Evolutionary conservation across 2,329 filamentous ascomycete species (phyloP), one percentile per base, ranked within the genome.

Genomic region (Herpotrichia juniperi): DNA sequence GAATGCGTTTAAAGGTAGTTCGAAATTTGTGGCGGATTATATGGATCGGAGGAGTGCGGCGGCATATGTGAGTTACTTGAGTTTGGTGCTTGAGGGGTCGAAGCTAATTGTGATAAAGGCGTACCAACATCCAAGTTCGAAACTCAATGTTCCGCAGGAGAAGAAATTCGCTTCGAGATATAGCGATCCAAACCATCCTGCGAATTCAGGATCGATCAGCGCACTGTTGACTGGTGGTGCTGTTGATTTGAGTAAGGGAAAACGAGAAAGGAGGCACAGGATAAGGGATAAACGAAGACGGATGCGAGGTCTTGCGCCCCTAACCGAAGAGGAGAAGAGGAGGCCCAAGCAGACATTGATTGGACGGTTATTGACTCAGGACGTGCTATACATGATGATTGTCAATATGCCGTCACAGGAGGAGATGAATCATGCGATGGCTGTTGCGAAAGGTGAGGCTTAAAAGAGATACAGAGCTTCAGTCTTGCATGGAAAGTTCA

Each of bases 121-220:
- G 2, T 57, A 47, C 30, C 61, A 76, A 46, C 76, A 80, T 46
- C 78, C 77, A 0, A 71, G 66, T 34, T 75, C 72, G 12, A 50
- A 54, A 53, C 28, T 46, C 5, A 35, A 46, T 35, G 43, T 46
- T 12, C 28, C 30, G 6, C 28, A 32, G 19, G 54, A 70, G 46
- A 63, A 65, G 1, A 62, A 67, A 19, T 81, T 82, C 51, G 66
- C 69, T 1, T 81, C 78, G 4, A 71, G 78, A 14, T 81, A 77
- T 55, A 74, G 76, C 14, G 80, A 84, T 53, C 80, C 81, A 0
- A 79, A 74, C 53, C 76, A 82, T 54, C 73, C 79, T 0, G 79
- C 77, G 17, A 79, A 76, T 53, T 79, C 69, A 19, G 81, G 81
- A 8, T 25, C 21, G 12, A 25, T 45, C 22, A 24, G 19, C 12